Base-by-base conservation (phyloP, 2,329 filamentous ascomycete genomes). In the Cladobotryum protrusum region DNA sequence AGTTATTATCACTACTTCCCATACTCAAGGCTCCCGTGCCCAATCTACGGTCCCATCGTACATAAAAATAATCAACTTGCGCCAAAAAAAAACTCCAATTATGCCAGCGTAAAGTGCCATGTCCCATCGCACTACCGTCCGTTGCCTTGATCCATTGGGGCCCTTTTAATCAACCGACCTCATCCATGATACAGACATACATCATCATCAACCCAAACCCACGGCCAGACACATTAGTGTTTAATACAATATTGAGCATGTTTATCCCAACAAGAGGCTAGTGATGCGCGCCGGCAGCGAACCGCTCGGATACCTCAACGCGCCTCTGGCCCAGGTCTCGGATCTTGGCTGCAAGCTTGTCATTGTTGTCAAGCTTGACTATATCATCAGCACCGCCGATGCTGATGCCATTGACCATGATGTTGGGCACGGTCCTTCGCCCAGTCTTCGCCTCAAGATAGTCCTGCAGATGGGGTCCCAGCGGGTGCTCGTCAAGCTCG, bases 301-400 rank as follows among this genome's bases (percentile, higher is more conserved):
- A 72, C 33, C 71, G 69, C 59, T 72, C 86, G 66, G 69, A 68
- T 57, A 79, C 71, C 37, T 71, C 63, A 32, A 80, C 62, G 53
- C 82, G 78, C 64, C 86, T 88, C 19, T 85, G 87, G 24, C 83
- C 90, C 64, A 95, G 75, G 20, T 78, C 77, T 65, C 81, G 82
- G 55, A 97, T 77, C 66, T 83, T 93, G 49, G 79, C 78, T 7
- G 82, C 77, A 54, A 97, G 73, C 50, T 80, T 79, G 55, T 84
- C 83, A 32, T 78, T 76, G 24, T 73, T 67, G 63, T 91, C 82
- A 53, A 97, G 72, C 20, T 79, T 83, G 44, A 82, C 78, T 50
- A 99, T 79, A 53, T 96, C 89, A 63, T 97, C 92, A 45, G 89
- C 83, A 18, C 93, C 93, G 43, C 93, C 93, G 54, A 97, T 89